phyloP scores from a whole-genome alignment of 306 rosid species.

The Prosopis cineraria region DNA sequence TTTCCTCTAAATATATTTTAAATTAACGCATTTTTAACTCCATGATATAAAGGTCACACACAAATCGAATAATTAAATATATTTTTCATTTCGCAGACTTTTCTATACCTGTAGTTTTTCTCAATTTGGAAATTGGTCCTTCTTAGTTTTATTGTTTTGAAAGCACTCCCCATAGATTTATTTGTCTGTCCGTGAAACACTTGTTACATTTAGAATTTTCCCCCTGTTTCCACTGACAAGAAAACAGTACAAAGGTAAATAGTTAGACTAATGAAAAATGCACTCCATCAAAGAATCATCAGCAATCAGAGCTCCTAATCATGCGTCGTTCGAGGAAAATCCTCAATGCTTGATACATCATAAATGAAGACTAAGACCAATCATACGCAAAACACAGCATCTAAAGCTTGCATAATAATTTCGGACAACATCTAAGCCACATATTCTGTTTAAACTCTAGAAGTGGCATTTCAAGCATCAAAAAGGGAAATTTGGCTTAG shows the following conservation, averaged over 20 bases:
- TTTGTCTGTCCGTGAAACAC: no score
- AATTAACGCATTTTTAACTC: no score
- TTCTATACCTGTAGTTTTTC: not conserved
- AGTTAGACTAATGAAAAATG: not conserved
- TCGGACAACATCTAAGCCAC: constrained; percentile 13
- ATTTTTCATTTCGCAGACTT: not conserved
- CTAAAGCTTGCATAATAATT: constrained; percentile 5
- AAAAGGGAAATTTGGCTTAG: constrained; percentile 3
- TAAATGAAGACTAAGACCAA: not conserved
- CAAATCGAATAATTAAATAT: not conserved
- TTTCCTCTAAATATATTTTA: no score
- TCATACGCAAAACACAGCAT: not conserved
- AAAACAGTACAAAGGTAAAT: not conserved
- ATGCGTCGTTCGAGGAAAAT: not conserved
- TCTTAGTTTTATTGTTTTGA: not conserved
- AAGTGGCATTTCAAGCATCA: constrained; percentile 20
- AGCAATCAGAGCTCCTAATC: not conserved
- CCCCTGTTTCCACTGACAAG: not conserved
- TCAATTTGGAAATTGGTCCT: not conserved
- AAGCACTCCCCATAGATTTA: not conserved
- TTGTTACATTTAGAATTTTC: no score
- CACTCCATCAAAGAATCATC: not conserved
- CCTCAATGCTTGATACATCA: not conserved
- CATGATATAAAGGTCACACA: not conserved
- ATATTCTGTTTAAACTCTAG: constrained; percentile 30